Conservation (phyloP, 306 rosid genomes). For the Fagus crenata region DNA sequence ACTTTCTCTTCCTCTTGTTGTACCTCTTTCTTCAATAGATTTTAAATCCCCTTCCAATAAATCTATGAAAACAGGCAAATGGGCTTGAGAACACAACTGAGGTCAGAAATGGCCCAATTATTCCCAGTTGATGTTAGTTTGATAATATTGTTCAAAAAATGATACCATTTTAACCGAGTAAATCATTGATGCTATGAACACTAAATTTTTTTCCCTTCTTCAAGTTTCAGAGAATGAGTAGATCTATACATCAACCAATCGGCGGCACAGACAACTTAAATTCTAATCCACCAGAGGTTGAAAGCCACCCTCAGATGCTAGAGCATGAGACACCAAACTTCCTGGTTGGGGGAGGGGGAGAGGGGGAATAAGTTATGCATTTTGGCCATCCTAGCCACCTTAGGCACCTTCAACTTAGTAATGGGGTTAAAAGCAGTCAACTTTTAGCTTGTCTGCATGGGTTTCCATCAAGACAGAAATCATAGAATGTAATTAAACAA, state of each 20-base stretch:
- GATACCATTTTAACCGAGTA: no score
- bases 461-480: neutral
- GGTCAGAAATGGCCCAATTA: no score
- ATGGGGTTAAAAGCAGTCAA: neutral
- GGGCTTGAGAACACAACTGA: no score
- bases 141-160: no score
- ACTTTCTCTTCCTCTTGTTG: no score
- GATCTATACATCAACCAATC: no score
- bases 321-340: neutral
- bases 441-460: neutral
- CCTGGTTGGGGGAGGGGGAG: neutral
- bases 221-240: neutral
- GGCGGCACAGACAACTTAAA: neutral
- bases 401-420: neutral
- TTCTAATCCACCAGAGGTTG: neutral
- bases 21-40: no score
- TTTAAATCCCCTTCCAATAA: no score
- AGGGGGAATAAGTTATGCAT: neutral
- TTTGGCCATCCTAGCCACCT: neutral
- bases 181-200: no score
- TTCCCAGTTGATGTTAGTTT: no score
- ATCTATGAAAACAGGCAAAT: no score
- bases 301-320: no score
- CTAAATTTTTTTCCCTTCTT: neutral
- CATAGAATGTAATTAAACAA: neutral